Evolutionary conservation across 2,329 filamentous ascomycete genomes (phyloP), one percentile per base, ranked within the genome.

Genomic region (Monosporascus sp.): DNA sequence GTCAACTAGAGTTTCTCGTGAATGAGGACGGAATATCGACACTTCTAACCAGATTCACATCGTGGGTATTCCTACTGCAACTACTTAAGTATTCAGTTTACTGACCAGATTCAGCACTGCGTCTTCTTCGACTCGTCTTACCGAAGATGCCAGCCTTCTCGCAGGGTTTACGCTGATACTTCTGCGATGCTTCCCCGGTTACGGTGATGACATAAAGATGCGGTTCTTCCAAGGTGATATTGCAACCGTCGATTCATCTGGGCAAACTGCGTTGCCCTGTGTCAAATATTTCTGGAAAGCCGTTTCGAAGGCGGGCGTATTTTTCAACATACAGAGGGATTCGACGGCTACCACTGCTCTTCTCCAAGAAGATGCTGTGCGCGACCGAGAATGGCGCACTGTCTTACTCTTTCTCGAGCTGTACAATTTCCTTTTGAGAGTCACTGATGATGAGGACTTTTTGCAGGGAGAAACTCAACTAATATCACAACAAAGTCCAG

Each of bases 391-490:
- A 66, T 99, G 94, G 94, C 86, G 88, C 19, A 86, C 94, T 1
- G 83, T 96, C 43, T 76, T 97, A 0, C 79, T 99, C 0, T 97
- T 99, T 65, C 78, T 99, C 6, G 94, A 99, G 63, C 80, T 99
- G 0, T 99, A 97, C 67, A 91, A 88, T 2, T 97, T 97, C 67
- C 84, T 97, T 2, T 76, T 97, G 14, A 88, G 94, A 61, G 84
- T 97, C 37, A 96, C 93, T 68, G 94, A 99, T 61, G 94, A 99
- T 58, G 93, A 97, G 60, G 94, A 99, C 63, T 99, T 99, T 66
- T 88, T 96, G 81, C 84, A 53, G 78, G 79, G 52, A 72, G 81
- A 56, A 73, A 70, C 40, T 73, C 76, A 26, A 60, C 65, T 51
- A 54, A 68, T 31, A 60, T 73, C 20, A 60, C 69, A 71, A n/a